Conservation (phyloP, 495 filamentous ascomycete genomes). For the Evansstolkia leycettana region DNA sequence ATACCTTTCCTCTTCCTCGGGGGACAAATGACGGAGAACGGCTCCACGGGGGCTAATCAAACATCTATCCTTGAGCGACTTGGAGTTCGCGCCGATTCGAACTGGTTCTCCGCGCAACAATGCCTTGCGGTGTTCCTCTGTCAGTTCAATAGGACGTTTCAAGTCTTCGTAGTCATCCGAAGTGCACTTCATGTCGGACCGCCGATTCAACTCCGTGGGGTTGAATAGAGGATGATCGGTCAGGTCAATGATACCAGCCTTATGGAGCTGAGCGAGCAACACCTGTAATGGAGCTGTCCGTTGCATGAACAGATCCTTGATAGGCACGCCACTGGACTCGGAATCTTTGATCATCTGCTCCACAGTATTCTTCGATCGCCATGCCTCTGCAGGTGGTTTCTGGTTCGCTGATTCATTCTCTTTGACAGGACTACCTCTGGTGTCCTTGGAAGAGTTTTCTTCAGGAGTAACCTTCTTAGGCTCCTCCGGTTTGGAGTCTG, state of each 20-base stretch:
- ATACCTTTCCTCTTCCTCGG: conserved; percentile 66
- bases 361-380: conserved; percentile 33
- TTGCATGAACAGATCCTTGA: conserved; percentile 30
- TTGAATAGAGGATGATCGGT: conserved; percentile 43
- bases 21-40: conserved; percentile 60
- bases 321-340: conserved; percentile 18
- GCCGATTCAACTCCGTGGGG: conserved; percentile 35
- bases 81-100: conserved; percentile 18
- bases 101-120: conserved; percentile 30
- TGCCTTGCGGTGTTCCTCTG: conserved; percentile 29
- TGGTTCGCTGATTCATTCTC: conserved; percentile 16
- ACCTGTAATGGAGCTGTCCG: conserved; percentile 27
- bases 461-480: conserved; percentile 25
- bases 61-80: conserved; percentile 29
- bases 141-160: conserved; percentile 26
- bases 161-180: conserved; percentile 29
- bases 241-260: conserved; percentile 32
- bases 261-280: conserved; percentile 39
- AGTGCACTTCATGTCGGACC: conserved; percentile 37
- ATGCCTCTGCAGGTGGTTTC: conserved; percentile 20
- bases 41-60: conserved; percentile 71
- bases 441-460: conserved; percentile 23
- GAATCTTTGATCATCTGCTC: conserved; percentile 28
- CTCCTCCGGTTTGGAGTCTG: conserved; percentile 14
- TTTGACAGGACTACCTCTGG: conserved; percentile 17